Conservation (phyloP, 1,284 basidiomycete species). For the Crepidotus sp. region DNA sequence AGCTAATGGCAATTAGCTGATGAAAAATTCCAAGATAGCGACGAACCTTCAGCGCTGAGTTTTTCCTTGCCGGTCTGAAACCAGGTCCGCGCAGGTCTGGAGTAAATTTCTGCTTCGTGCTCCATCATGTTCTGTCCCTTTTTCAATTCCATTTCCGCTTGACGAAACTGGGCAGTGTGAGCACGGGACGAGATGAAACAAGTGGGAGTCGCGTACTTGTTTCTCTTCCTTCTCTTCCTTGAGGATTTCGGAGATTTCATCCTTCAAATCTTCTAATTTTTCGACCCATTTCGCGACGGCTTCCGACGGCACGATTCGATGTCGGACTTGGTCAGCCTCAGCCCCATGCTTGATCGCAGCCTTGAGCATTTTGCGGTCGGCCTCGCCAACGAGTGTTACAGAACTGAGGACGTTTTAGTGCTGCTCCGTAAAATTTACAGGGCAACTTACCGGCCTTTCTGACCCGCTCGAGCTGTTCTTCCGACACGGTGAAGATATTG, state of each 20-base stretch:
- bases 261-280: slow-evolving; percentile 66
- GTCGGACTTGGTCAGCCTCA: slow-evolving; percentile 77
- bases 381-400: slow-evolving; percentile 92
- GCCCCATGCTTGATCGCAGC: slow-evolving; percentile 85
- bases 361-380: slow-evolving; percentile 94
- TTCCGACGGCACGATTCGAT: slow-evolving; percentile 84
- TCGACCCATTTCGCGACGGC: slow-evolving; percentile 64
- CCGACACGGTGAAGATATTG: slow-evolving; percentile 97
- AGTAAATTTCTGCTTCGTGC: slow-evolving; percentile 91
- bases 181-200: slow-evolving; percentile 5
- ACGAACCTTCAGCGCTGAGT: slow-evolving; percentile 65
- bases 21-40: not conserved
- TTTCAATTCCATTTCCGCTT: slow-evolving; percentile 92
- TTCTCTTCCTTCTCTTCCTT: slow-evolving; percentile 96
- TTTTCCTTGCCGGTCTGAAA: slow-evolving; percentile 92
- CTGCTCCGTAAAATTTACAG: not conserved
- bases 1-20: slow-evolving; percentile 32
- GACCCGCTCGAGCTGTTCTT: slow-evolving; percentile 91
- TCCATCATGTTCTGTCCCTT: slow-evolving; percentile 97
- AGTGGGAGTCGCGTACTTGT: slow-evolving; percentile 42
- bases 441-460: slow-evolving; percentile 71
- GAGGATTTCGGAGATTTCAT: slow-evolving; percentile 76
- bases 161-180: slow-evolving; percentile 48
- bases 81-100: slow-evolving; percentile 93
- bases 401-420: slow-evolving; percentile 44